A percentile compares a stretch with the other conserved stretches of the same genome.
These are phyloP conservation scores for Aspergillus sclerotialis DNA, from an alignment of 2,329 filamentous ascomycete species.

Conservation along the genomic window DNA sequence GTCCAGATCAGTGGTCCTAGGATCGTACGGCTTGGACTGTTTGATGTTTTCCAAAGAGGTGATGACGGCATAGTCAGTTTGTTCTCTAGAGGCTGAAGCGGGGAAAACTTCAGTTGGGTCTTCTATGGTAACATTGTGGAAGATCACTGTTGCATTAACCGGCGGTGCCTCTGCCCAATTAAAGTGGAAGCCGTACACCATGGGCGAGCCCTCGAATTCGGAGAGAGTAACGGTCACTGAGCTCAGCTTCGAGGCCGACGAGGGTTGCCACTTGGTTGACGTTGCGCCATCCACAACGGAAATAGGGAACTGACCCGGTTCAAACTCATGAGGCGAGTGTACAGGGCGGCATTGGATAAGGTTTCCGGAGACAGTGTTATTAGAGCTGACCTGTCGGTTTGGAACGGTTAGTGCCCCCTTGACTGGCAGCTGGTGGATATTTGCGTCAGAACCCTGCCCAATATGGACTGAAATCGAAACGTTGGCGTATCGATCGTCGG, in stretches of 20 bases:
- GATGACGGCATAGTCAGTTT: conserved; percentile 15
- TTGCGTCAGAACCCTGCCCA: conserved; percentile 38
- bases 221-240: conserved; percentile 53
- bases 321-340: conserved; percentile 40
- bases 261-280: conserved; percentile 61
- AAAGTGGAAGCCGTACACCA: conserved; percentile 45
- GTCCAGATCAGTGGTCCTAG: conserved; percentile 22
- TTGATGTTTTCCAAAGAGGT: conserved; percentile 21
- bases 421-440: conserved; percentile 39
- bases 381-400: conserved; percentile 53
- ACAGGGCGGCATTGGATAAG: conserved; percentile 58
- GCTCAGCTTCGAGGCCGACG: conserved; percentile 40
- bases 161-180: conserved; percentile 56
- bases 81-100: conserved; percentile 1
- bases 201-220: conserved; percentile 23
- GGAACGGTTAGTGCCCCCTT: conserved; percentile 48
- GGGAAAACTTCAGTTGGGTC: conserved; percentile 11
- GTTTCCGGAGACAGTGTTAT: conserved; percentile 52
- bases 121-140: conserved; percentile 43
- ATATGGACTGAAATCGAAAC: conserved; percentile 53
- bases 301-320: conserved; percentile 63
- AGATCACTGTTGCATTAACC: conserved; percentile 45
- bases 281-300: conserved; percentile 60
- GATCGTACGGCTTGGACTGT: conserved; percentile 33
- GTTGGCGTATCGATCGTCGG: conserved; percentile 49